phyloP scores from a whole-genome alignment of 169 alveolate genomes.

The Perkinsus olseni region DNA sequence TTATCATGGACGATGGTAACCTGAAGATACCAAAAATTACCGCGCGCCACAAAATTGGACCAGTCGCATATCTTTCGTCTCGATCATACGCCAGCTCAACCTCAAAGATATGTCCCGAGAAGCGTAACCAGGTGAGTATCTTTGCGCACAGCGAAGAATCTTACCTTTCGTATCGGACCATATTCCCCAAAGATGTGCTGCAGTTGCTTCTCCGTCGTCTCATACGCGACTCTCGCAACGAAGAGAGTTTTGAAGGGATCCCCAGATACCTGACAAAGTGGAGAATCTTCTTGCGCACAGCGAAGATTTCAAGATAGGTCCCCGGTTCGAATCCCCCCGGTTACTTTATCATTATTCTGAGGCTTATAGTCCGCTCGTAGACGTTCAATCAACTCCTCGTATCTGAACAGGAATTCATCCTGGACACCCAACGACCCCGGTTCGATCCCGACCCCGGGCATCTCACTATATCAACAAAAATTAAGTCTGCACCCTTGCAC shows the following conservation, averaged over 20 bases:
- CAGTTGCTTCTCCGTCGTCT: constrained; percentile 79
- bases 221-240: constrained; percentile 78
- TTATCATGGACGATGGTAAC: constrained; percentile 52
- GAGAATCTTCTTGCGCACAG: constrained; percentile 5
- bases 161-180: constrained; percentile 77
- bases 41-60: background rate
- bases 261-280: constrained; percentile 47
- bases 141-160: background rate
- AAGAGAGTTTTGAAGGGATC: constrained; percentile 90
- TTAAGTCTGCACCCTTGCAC: too few species aligned
- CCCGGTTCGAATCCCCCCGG: too few species aligned
- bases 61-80: background rate
- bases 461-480: too few species aligned
- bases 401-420: background rate
- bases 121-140: background rate
- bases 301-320: constrained; percentile 33
- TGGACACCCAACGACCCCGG: background rate
- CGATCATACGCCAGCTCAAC: too few species aligned
- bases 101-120: too few species aligned
- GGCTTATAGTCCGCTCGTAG: background rate
- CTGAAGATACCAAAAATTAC: background rate
- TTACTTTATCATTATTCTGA: background rate
- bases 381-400: background rate
- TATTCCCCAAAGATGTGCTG: constrained; percentile 79
- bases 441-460: background rate